Evolutionary conservation across 306 rosid species (phyloP), one percentile per base, ranked within the genome.

Genomic region (Inga laurina): DNA sequence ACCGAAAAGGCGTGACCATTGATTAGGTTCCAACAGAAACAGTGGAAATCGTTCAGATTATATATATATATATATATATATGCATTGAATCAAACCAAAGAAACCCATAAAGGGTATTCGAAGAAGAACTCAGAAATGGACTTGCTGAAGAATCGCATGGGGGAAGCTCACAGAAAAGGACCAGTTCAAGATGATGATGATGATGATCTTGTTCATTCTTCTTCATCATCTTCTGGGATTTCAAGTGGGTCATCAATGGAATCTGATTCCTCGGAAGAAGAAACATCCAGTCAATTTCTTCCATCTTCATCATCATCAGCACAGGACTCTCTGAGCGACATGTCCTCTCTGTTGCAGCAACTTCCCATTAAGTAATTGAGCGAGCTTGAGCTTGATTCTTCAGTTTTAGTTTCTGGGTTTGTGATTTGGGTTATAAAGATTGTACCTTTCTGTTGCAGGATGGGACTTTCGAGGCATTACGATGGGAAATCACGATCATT

Each of bases 391-490:
- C 72, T 66, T 34, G 4, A 5, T 27, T 64, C 37, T 64, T 11
- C 1, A 1, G 6, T 30, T 14, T 67, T 2, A 67, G 46, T 30
- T 56, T 76, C 4, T 76, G 80, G 80, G 41, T 56, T 77, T 45
- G 8, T 21, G 11, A 6, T 75, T 35, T 12, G 15, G 27, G 19
- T 8, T 30, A 22, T 27, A 48, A 52, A 43, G 16, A 34, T 39
- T 77, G 73, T 49, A 37, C 51, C 9, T 49, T 48, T 69, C 61
- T 39, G 37, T 10, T 8, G 8, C 49, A 88, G 90, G 86, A 88
- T 86, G 81, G 90, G 88, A 76, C 86, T 88, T 35, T 88, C 90
- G 0, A 85, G 79, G 86, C 80, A 88, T 79, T 88, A 88, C 79
- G 32, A 88, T 3, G 90, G 90, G 35, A 88, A 85, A 64, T 82